phyloP scores from a whole-genome alignment of 1,284 basidiomycete species.

The Thelephora terrestris region DNA sequence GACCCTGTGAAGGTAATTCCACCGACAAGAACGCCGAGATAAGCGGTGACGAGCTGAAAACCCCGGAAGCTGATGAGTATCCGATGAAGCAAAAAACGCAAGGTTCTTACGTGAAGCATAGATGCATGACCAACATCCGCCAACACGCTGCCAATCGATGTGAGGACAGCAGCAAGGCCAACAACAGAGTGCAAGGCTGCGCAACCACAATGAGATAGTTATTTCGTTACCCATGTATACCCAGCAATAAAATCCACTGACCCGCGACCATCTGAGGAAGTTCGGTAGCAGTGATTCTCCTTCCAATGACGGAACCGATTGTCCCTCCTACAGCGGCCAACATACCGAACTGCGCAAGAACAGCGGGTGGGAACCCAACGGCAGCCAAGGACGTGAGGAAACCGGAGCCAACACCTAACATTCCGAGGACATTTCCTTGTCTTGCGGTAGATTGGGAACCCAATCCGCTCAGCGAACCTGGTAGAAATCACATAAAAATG shows the following conservation, averaged over 20 bases:
- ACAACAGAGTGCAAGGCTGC: constrained; percentile 67
- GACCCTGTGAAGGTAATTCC: constrained; percentile 76
- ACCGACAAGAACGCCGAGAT: constrained; percentile 77
- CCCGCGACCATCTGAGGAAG: constrained; percentile 68
- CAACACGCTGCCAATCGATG: constrained; percentile 71
- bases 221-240: neutral
- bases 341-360: constrained; percentile 68
- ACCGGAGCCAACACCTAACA: constrained; percentile 73
- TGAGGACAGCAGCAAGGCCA: constrained; percentile 77
- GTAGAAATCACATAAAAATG: neutral
- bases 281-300: constrained; percentile 77
- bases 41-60: constrained; percentile 54
- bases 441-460: constrained; percentile 70
- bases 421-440: constrained; percentile 74
- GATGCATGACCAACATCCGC: constrained; percentile 54
- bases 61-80: neutral
- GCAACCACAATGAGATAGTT: neutral
- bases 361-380: constrained; percentile 68
- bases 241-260: constrained; percentile 2
- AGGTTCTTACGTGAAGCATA: constrained; percentile 39
- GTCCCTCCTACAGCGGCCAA: constrained; percentile 62
- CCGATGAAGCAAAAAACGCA: neutral
- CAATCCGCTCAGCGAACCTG: constrained; percentile 66
- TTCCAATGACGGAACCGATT: constrained; percentile 61
- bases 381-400: constrained; percentile 71